A percentile compares a stretch with the other conserved stretches of the same genome.
phyloP scores from a whole-genome alignment of 2,329 filamentous ascomycete genomes.

The Epichloe typhina region DNA sequence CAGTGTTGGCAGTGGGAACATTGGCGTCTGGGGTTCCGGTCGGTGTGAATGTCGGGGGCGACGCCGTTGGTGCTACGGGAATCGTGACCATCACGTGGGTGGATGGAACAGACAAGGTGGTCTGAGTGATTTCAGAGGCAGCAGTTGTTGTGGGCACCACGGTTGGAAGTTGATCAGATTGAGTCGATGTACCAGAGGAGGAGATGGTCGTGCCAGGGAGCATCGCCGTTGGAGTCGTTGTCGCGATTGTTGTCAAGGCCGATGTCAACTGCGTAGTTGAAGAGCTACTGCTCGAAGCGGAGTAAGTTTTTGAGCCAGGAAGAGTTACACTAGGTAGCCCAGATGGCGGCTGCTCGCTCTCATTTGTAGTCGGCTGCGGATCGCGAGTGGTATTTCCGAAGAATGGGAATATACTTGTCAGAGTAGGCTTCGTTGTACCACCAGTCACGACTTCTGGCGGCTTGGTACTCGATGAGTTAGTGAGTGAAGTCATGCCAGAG shows the following conservation, averaged over 20 bases:
- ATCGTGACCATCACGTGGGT: background rate
- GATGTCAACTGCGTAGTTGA: background rate
- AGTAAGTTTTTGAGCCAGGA: background rate
- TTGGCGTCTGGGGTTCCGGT: constrained; percentile 24
- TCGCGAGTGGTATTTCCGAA: background rate
- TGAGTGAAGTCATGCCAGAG: background rate
- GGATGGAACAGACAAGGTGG: background rate
- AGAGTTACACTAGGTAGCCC: background rate
- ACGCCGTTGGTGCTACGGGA: background rate
- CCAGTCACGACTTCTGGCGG: background rate
- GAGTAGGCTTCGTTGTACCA: background rate
- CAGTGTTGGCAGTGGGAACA: constrained; percentile 29
- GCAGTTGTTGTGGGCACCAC: background rate
- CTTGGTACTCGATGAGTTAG: background rate
- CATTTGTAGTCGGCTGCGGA: background rate
- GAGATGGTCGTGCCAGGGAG: background rate
- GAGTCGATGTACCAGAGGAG: background rate
- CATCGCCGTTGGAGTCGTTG: background rate
- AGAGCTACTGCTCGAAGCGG: background rate
- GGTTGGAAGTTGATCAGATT: background rate
- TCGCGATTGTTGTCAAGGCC: background rate
- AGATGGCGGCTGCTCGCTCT: background rate
- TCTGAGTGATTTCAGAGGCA: background rate
- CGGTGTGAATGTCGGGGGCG: constrained; percentile 8
- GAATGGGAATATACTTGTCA: background rate